Percentiles rank a stretch among this genome's conserved stretches.
These are phyloP conservation scores for Bryopsis sp. DNA, from an alignment of 139 green algal species.

Conservation along the genomic window DNA sequence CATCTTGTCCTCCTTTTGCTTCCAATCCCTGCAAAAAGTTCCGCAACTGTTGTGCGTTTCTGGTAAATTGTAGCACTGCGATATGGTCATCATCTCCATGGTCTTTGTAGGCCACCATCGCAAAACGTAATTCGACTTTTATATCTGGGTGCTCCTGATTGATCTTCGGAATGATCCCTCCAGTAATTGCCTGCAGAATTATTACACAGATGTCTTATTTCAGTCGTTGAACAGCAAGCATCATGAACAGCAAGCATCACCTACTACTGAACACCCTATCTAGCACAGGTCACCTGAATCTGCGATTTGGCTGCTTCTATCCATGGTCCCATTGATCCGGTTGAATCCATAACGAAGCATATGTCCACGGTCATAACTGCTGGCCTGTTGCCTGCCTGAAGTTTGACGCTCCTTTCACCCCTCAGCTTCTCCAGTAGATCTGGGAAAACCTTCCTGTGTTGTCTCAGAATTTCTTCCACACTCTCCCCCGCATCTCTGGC, in stretches of 20 bases:
- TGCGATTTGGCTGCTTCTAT: slow-evolving; percentile 30
- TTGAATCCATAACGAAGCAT: slow-evolving; percentile 28
- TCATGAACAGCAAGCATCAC: too few relatives aligned
- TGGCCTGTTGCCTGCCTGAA: slow-evolving; percentile 23
- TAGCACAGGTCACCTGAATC: slow-evolving; percentile 18
- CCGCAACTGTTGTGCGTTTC: slow-evolving; percentile 10
- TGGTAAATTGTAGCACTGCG: slow-evolving; percentile 24
- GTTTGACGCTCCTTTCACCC: slow-evolving; percentile 24
- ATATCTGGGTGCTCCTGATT: slow-evolving; percentile 21
- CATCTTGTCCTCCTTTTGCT: neutral
- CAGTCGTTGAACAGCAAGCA: neutral
- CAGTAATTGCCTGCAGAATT: slow-evolving; percentile 17
- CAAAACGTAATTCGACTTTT: slow-evolving; percentile 22
- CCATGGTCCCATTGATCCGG: slow-evolving; percentile 29
- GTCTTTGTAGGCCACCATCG: slow-evolving; percentile 30
- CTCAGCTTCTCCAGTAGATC: slow-evolving; percentile 21
- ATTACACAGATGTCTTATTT: neutral
- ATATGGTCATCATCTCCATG: slow-evolving; percentile 26
- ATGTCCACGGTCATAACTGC: slow-evolving; percentile 27
- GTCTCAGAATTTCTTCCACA: slow-evolving; percentile 20
- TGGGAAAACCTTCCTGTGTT: slow-evolving; percentile 21
- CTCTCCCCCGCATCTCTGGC: slow-evolving; percentile 6
- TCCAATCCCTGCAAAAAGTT: neutral
- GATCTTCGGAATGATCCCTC: slow-evolving; percentile 25
- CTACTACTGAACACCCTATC: too few relatives aligned